Conservation (phyloP, 1,284 basidiomycete genomes). For the Porogramme epimiltina region DNA sequence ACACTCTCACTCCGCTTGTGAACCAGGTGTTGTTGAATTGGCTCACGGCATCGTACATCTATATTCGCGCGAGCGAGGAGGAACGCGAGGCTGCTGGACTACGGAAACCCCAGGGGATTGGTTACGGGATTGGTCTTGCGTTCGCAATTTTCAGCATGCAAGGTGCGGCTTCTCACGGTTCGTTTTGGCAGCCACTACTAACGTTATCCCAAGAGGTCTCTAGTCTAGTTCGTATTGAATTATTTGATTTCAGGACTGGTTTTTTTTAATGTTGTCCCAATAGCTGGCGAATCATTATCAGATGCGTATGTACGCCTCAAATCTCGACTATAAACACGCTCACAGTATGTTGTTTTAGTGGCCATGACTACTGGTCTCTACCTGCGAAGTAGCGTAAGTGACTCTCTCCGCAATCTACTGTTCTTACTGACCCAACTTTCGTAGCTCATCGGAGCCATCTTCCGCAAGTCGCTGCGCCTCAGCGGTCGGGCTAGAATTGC, state of each 20-base stretch:
- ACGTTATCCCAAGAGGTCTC: too few species aligned
- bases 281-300: conserved; percentile 55
- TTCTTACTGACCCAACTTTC: background rate
- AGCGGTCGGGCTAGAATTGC: conserved; percentile 63
- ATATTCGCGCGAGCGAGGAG: conserved; percentile 39
- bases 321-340: too few species aligned
- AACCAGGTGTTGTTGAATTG: conserved; percentile 66
- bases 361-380: conserved; percentile 54
- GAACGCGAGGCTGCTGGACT: conserved; percentile 36
- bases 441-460: conserved; percentile 67
- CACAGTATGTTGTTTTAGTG: conserved; percentile 32
- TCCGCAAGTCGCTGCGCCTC: conserved; percentile 71
- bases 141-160: conserved; percentile 74
- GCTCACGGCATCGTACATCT: conserved; percentile 56
- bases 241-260: background rate
- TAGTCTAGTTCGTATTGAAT: conserved; percentile 46
- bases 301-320: conserved; percentile 38
- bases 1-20: conserved; percentile 63
- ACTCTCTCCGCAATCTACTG: background rate
- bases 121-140: conserved; percentile 60
- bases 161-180: too few species aligned
- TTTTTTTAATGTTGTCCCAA: background rate
- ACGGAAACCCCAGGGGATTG: conserved; percentile 47
- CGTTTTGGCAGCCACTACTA: too few species aligned
- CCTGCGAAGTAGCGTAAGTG: conserved; percentile 50